Base-by-base conservation (phyloP, 371 early-diverging fungal species). In the Haplosporangium sp. region DNA sequence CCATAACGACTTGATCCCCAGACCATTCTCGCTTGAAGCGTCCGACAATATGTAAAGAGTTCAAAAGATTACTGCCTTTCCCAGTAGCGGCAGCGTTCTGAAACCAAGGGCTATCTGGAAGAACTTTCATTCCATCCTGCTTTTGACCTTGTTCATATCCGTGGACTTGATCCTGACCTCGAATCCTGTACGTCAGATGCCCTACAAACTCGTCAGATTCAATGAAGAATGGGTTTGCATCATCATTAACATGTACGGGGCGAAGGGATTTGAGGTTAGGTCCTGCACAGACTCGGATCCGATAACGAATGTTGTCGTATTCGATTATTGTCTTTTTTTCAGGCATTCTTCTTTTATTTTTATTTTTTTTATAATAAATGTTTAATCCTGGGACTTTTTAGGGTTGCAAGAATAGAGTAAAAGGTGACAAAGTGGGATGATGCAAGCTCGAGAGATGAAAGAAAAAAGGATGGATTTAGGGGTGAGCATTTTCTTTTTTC, bases 1-100 rank as follows among this genome's bases (percentile, higher is more conserved):
- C 94, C 67, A 93, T 93, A 58, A 93, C 83, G 7, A 94, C 86
- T 70, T 93, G 90, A 65, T 93, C 91, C 10, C 90, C 90, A 0
- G 90, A 84, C 84, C 87, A 67, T 69, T 85, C 85, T 67, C 88
- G 71, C 63, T 92, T 87, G 82, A 94, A 95, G 5, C 91, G 85
- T 1, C 93, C 94, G 1, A 81, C 84, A 13, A 92, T 74, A 72
- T 92, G 89, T 61, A 95, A 85, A 56, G 91, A 91, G 71, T 88
- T 92, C 37, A 88, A 76, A 57, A 91, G 70, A 42, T 82, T 73
- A 17, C 81, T 57, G 5, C 69, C 77, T 9, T 53, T 34, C 0
- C 71, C 71, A 5, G 50, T 52, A 0, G 20, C 63, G 1, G 63
- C 61, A 27, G 61, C 69, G 4, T 64, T 69, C 1, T 65, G 34